These are phyloP conservation scores for Tolypocladium nubicola DNA, from an alignment of 2,329 filamentous ascomycete genomes.

Conservation along the genomic window DNA sequence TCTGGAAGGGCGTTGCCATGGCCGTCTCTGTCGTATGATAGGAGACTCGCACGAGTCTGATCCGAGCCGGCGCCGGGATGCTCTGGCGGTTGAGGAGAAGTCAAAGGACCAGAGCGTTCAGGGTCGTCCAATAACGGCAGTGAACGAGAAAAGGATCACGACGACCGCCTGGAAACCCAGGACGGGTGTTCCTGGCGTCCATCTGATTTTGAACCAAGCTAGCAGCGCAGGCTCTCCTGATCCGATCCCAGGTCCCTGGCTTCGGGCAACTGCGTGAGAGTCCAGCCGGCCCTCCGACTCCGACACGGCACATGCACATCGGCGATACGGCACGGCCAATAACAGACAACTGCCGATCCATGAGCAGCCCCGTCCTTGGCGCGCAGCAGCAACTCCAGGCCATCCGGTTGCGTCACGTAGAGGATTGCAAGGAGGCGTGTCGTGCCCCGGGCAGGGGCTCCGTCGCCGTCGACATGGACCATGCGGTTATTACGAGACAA, in stretches of 20 bases:
- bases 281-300: background rate
- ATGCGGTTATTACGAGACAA: background rate
- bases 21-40: too few relatives aligned
- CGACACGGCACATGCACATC: background rate
- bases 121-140: background rate
- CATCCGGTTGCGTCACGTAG: background rate
- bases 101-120: background rate
- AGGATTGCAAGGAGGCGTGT: background rate
- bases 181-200: background rate
- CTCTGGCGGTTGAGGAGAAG: background rate
- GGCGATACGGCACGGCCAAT: background rate
- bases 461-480: background rate
- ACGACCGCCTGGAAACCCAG: background rate
- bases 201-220: background rate
- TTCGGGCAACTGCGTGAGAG: background rate
- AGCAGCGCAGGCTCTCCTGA: background rate
- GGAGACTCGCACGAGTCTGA: background rate
- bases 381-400: too few relatives aligned
- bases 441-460: background rate
- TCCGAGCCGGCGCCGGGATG: background rate
- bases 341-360: background rate
- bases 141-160: background rate
- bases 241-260: background rate
- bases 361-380: background rate
- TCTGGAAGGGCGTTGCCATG: slow-evolving; percentile 27